phyloP scores from a whole-genome alignment of 1,284 basidiomycete species.

The Trichosporon faecale region DNA sequence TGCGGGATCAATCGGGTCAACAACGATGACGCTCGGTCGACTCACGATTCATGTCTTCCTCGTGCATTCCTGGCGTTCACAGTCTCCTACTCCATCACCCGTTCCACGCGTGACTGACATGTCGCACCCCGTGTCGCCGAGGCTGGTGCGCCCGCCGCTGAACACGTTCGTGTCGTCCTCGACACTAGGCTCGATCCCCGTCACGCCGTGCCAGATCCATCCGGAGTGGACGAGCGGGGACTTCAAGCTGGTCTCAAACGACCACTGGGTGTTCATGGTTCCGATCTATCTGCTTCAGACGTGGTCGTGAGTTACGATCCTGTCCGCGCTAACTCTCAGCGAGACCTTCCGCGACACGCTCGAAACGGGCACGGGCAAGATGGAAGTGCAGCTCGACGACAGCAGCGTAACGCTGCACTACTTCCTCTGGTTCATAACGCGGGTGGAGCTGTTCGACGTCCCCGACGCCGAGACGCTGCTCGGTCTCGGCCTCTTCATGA shows the following conservation, averaged over 20 bases:
- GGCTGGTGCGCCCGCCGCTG: not conserved
- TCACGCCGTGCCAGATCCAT: not conserved
- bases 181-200: not conserved
- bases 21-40: not conserved
- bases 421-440: conserved; percentile 4
- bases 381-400: conserved; percentile 6
- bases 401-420: not conserved
- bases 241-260: conserved; percentile 1
- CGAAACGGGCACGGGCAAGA: not conserved
- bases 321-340: not conserved
- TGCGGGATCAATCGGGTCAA: not conserved
- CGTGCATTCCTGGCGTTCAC: not conserved
- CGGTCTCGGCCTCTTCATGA: conserved; percentile 3
- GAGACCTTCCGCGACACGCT: conserved; percentile 2
- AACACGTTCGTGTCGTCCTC: not conserved
- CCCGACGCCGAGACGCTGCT: conserved; percentile 7
- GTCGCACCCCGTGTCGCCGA: not conserved
- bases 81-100: not conserved
- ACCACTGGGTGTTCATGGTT: conserved; percentile 6
- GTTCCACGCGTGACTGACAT: not conserved
- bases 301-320: not conserved
- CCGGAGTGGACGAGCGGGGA: not conserved
- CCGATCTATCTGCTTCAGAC: conserved; percentile 4
- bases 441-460: conserved; percentile 3
- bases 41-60: not conserved